Percentiles rank a stretch among this genome's conserved stretches.
Conservation (phyloP, 2,329 filamentous ascomycete genomes). For the Pyrenochaeta sp. region DNA sequence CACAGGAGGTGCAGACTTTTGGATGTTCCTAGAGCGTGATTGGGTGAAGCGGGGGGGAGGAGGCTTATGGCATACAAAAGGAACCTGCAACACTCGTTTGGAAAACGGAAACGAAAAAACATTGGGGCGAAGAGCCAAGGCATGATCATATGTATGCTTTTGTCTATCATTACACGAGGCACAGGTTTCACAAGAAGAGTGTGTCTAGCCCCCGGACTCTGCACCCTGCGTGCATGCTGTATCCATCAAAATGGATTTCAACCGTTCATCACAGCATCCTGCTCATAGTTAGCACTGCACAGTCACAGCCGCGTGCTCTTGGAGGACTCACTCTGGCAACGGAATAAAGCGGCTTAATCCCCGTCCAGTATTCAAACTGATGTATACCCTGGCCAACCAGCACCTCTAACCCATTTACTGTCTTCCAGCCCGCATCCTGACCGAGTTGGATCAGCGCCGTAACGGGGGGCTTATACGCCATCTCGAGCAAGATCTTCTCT, state of each 20-base stretch:
- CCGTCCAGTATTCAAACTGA: conserved; percentile 90
- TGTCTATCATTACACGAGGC: not conserved
- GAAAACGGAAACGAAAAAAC: too few relatives aligned
- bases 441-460: conserved; percentile 89
- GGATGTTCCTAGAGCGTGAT: too few relatives aligned
- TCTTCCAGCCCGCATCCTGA: conserved; percentile 78
- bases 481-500: conserved; percentile 76
- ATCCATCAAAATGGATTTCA: not conserved
- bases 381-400: conserved; percentile 84
- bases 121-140: not conserved
- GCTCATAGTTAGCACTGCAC: conserved; percentile 7
- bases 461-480: conserved; percentile 91
- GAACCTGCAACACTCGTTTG: too few relatives aligned
- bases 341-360: conserved; percentile 75
- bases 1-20: too few relatives aligned
- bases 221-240: not conserved
- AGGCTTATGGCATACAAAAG: too few relatives aligned
- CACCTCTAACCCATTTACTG: conserved; percentile 87
- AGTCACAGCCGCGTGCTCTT: not conserved
- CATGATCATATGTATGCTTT: not conserved
- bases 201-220: not conserved
- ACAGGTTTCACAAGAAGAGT: not conserved
- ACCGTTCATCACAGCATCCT: conserved; percentile 29
- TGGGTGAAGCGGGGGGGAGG: too few relatives aligned
- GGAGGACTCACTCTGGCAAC: conserved; percentile 67